phyloP scores from a whole-genome alignment of 208 protist genomes.

The Leishmania amazonensis region DNA sequence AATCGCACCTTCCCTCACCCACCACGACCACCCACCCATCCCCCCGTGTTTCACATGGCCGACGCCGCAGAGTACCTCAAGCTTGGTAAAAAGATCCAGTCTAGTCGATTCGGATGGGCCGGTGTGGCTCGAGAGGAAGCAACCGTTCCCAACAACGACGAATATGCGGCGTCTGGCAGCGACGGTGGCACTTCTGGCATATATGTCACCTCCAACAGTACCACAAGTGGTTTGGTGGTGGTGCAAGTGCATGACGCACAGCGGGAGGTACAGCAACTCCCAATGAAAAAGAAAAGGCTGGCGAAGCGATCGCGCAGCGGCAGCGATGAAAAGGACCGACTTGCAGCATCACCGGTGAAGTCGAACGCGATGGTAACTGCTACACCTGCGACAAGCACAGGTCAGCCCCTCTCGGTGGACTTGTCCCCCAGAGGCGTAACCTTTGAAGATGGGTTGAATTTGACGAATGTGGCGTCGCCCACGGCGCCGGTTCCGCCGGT shows the following conservation, averaged over 20 bases:
- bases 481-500: slow-evolving; percentile 23
- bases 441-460: slow-evolving; percentile 8
- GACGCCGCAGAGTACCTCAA: slow-evolving; percentile 23
- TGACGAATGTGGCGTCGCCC: slow-evolving; percentile 19
- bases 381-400: background rate
- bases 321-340: slow-evolving; percentile 12
- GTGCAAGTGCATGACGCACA: slow-evolving; percentile 10
- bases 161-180: background rate
- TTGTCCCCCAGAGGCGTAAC: background rate
- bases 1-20: background rate
- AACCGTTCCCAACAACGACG: background rate
- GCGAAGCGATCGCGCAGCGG: slow-evolving; percentile 18
- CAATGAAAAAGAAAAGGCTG: slow-evolving; percentile 24
- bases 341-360: background rate
- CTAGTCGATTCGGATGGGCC: slow-evolving; percentile 16
- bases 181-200: background rate
- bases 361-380: background rate
- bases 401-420: background rate
- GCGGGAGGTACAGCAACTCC: slow-evolving; percentile 19
- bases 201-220: background rate
- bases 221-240: slow-evolving; percentile 14
- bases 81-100: slow-evolving; percentile 16
- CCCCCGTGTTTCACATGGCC: slow-evolving; percentile 1
- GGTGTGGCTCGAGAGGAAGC: slow-evolving; percentile 23
- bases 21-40: too few species aligned